Base-by-base conservation (phyloP, 2,329 filamentous ascomycete genomes). In the Gyromitra esculenta region DNA sequence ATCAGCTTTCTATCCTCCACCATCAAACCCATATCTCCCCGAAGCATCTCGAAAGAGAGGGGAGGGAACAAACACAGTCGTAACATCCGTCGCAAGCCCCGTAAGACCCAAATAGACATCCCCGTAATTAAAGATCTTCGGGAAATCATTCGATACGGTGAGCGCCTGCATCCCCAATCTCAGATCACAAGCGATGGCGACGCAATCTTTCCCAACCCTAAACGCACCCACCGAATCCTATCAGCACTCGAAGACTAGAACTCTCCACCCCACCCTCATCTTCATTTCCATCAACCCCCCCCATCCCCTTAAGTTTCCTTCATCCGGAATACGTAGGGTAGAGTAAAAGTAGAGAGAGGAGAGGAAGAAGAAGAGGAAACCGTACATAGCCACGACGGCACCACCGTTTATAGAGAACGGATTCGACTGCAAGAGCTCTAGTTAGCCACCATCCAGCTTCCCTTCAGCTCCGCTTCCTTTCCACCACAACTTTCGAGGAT, bases 81-180 rank as follows among this genome's bases (percentile, higher is more conserved):
- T 89, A 80, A 99, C 94, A 84, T 99, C 96, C 81, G 96, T 99
- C 77, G 96, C 96, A 66, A 99, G 92, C 72, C 96, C 96, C 3
- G 96, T 98, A 77, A 99, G 90, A 73, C 96, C 96, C 45, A 99
- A 92, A 86, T 96, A 97, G 82, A 96, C 93, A 83, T 95, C 93
- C 83, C 93, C 94, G 88, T 97, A 98, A 85, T 91, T 90, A 90
- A 98, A 98, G 88, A 99, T 93, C 88, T 99, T 99, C 87, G 96
- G 96, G 88, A 98, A 98, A 91, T 98, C 96, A 91, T 99, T 99
- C 84, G 94, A 97, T 76, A 99, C 92, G 79, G 96, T 99, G 83
- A 99, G 89, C 83, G 96, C 89, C 87, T 99, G 96, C 83, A 98
- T 91, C 82, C 96, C 96, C 81, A 99, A 93, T 79, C 96, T 95